These are phyloP conservation scores for Nothopassalora personata DNA, from an alignment of 2,329 filamentous ascomycete species.

Conservation along the genomic window DNA sequence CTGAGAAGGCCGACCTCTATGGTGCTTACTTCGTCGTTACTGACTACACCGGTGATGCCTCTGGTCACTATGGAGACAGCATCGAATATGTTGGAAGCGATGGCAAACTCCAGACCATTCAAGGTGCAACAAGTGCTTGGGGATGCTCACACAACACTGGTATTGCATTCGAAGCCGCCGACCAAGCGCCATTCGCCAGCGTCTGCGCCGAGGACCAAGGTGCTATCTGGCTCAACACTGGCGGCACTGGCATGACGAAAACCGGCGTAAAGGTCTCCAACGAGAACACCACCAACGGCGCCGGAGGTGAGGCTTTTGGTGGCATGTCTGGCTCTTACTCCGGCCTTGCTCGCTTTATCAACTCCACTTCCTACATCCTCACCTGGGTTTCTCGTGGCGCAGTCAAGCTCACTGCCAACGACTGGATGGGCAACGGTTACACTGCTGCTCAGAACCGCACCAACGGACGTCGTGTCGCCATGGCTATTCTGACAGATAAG, in stretches of 20 bases:
- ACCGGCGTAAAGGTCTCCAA: constrained; percentile 56
- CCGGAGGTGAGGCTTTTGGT: constrained; percentile 53
- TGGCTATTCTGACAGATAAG: constrained; percentile 55
- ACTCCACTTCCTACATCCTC: constrained; percentile 53
- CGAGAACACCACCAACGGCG: constrained; percentile 58
- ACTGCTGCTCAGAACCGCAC: constrained; percentile 51
- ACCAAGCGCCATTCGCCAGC: constrained; percentile 53
- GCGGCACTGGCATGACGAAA: constrained; percentile 51
- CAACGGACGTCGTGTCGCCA: constrained; percentile 55
- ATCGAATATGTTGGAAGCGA: constrained; percentile 47
- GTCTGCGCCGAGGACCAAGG: constrained; percentile 60
- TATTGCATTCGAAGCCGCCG: constrained; percentile 58
- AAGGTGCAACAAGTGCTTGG: constrained; percentile 52
- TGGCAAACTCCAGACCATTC: constrained; percentile 49
- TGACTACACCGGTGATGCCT: constrained; percentile 49
- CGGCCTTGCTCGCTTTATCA: constrained; percentile 50
- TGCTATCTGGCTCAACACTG: constrained; percentile 60
- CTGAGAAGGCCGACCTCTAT: constrained; percentile 51
- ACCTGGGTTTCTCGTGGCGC: constrained; percentile 59
- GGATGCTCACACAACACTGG: constrained; percentile 62
- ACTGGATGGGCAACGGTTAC: constrained; percentile 55
- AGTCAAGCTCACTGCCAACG: constrained; percentile 49
- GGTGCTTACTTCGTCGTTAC: constrained; percentile 60
- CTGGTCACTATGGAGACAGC: constrained; percentile 56
- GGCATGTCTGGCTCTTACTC: constrained; percentile 61